These are phyloP conservation scores for Tolypocladium pustulatum DNA, from an alignment of 2,329 filamentous ascomycete species.

Conservation along the genomic window DNA sequence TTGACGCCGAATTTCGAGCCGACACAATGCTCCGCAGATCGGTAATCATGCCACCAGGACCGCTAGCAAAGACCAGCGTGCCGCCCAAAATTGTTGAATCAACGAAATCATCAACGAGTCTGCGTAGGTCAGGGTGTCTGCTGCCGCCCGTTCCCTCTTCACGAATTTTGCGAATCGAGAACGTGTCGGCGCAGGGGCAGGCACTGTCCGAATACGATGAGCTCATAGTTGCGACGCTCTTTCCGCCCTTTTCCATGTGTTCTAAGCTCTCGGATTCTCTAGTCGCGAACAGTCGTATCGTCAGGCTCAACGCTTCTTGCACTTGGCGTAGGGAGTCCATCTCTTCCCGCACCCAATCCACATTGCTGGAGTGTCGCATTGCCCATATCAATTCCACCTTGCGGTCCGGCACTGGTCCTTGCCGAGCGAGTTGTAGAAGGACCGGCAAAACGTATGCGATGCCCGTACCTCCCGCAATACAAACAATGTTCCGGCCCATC, in stretches of 20 bases:
- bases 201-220: conserved; percentile 15
- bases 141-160: conserved; percentile 17
- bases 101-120: conserved; percentile 38
- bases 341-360: conserved; percentile 49
- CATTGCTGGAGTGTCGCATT: conserved; percentile 41
- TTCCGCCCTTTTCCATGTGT: background rate
- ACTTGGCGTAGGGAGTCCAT: conserved; percentile 34
- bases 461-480: conserved; percentile 28
- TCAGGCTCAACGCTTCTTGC: conserved; percentile 29
- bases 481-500: conserved; percentile 27
- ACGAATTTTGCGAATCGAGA: conserved; percentile 17
- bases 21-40: conserved; percentile 46
- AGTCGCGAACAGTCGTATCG: conserved; percentile 49
- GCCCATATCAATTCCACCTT: conserved; percentile 56
- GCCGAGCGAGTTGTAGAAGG: conserved; percentile 20
- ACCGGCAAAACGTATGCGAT: conserved; percentile 28
- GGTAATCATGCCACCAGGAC: conserved; percentile 48
- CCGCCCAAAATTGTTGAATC: conserved; percentile 32
- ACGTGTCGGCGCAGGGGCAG: conserved; percentile 17
- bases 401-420: conserved; percentile 33
- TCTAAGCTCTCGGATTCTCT: conserved; percentile 24
- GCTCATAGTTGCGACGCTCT: conserved; percentile 9
- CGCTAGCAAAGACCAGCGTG: conserved; percentile 49
- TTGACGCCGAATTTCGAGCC: conserved; percentile 35
- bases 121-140: conserved; percentile 33